Evolutionary conservation across 1,139 yeast species (phyloP), one percentile per base, ranked within the genome.

Genomic region (Pichia sp.): DNA sequence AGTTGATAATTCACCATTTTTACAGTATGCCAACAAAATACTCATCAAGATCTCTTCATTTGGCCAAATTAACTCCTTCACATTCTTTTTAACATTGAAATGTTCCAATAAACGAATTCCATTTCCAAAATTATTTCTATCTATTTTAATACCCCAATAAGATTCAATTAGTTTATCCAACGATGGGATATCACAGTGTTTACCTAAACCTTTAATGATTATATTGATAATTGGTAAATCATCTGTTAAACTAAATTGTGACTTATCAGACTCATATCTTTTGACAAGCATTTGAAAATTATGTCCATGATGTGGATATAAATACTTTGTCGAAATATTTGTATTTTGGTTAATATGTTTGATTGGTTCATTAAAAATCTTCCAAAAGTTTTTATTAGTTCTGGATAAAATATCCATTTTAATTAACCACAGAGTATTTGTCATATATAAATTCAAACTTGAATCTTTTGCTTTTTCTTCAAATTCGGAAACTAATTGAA

Each of bases 91-190:
- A 8, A 50, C 34, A 28, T 48, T 53, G 8, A 54, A 48, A 42
- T 53, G 50, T 36, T 49, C 50, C 3, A 49, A 6, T 10, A 50
- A 25, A 31, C 50, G 33, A 14, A 52, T 39, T 16, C 47, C 47
- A 5, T 44, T 50, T 14, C 34, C 44, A 7, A 19, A 36, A 19
- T 36, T 22, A 16, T 30, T 42, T 30, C 48, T 49, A 27, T 51
- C 50, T 5, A 54, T 46, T 19, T 57, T 54, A 14, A 65, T 45
- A 13, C 64, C 65, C 68, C 68, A 67, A 6, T 61, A 54, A 3
- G 51, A 47, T 27, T 54, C 50, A n/a, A 67, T 54, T 28, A 56
- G 57, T 11, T 54, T 39, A 42, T 62, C 60, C 16, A 67, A 50
- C n/a, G 58, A 46, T 11, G 56, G 54, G 1, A 61, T 34, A 38